phyloP scores from a whole-genome alignment of 352 stramenopile genomes.

The Pythium plurisporium region DNA sequence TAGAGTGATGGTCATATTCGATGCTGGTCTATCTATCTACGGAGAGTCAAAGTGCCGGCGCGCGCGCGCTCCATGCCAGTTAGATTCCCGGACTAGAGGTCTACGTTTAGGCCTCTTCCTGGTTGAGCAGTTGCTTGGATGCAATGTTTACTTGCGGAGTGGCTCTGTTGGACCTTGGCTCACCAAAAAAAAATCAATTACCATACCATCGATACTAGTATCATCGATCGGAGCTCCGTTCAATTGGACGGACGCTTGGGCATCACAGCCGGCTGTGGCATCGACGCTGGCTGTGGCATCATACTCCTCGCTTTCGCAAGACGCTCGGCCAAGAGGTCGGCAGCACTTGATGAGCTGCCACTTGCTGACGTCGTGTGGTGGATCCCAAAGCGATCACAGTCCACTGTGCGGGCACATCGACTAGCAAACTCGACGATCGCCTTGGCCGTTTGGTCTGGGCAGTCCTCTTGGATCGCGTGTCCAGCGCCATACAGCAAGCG shows the following conservation, averaged over 20 bases:
- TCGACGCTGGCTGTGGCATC: constrained; percentile 16
- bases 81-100: no score
- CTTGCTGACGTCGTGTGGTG: not conserved
- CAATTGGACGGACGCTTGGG: constrained; percentile 17
- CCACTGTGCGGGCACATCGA: constrained; percentile 31
- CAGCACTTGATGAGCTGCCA: not conserved
- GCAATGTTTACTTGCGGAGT: no score
- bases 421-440: constrained; percentile 60
- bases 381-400: constrained; percentile 7
- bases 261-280: constrained; percentile 19
- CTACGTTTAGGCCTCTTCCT: no score
- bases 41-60: no score
- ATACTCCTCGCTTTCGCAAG: constrained; percentile 27
- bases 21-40: no score
- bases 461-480: constrained; percentile 88
- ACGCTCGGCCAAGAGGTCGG: constrained; percentile 17
- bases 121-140: no score
- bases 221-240: no score
- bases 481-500: constrained; percentile 81
- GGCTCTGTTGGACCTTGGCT: no score
- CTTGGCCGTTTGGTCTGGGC: constrained; percentile 64
- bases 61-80: no score
- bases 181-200: no score
- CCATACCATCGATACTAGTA: no score
- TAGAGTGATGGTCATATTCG: no score